Base-by-base conservation (phyloP, 257 asterid species). In the Misopates orontium region DNA sequence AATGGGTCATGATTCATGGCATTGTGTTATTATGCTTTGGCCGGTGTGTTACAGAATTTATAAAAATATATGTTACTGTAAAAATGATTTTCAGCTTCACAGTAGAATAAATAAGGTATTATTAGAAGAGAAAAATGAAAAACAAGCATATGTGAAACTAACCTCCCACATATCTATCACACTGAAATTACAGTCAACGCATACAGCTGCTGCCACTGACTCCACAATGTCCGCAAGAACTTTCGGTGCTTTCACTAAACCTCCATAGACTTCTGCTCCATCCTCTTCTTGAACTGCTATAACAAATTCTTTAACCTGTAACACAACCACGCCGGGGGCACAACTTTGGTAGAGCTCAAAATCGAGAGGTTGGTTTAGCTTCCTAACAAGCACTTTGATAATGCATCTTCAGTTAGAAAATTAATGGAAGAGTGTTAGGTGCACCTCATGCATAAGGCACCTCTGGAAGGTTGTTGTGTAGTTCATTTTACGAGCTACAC, bases 141-240 rank as follows among this genome's bases (percentile, higher is more conserved):
- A 45, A 23, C 32, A 54, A 63, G 22, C 50, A 32, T 44, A 60
- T 24, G 15, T 20, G 22, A 61, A 60, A 70, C 73, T 58, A 19
- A 82, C 90, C 80, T 20, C n/a, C 84, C 87, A 79, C 82, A 73
- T 74, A 56, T 21, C 68, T 55, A 76, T 65, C 60, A 82, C 69
- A 69, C 75, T 62, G 22, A 69, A 75, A 56, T 73, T 62, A 68
- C 73, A 67, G 60, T 80, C 88, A 18, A 80, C 18, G 42, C 83
- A 91, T 2, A 86, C 70, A 42, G 96, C 96, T 1, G 90, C 96
- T 2, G 90, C 91, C 19, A 88, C 73, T 5, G 95, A 82, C 67
- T 91, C 98, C 59, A 91, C 93, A 48, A 88, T 79, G 55, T 88
- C 98, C 0, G 98, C 98, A 19, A 91, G 94, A 73, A 86, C 72